Conservation (phyloP, 164 flowering plant genomes). For the Vitis riparia region DNA sequence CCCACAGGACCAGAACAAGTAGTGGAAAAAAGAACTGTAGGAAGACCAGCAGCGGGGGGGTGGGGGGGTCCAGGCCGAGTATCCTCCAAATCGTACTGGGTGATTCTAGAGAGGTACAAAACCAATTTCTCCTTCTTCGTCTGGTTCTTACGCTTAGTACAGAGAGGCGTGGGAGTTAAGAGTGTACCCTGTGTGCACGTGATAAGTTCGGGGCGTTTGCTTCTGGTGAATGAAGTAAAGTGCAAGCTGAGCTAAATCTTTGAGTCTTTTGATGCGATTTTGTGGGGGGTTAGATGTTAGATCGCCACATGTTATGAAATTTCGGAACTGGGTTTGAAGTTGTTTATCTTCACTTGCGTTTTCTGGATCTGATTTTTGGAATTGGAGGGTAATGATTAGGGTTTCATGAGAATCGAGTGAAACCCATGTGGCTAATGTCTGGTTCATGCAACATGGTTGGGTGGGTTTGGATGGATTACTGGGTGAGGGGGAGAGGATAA, state of each 20-base stretch:
- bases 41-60: background rate
- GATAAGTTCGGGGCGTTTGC: background rate
- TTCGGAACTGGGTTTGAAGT: conserved; percentile 5
- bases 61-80: no score
- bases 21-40: no score
- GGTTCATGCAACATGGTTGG: conserved; percentile 16
- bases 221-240: background rate
- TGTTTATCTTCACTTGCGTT: background rate
- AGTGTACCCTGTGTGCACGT: no score
- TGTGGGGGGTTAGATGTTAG: conserved; percentile 6
- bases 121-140: background rate
- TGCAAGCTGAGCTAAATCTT: background rate
- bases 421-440: conserved; percentile 19
- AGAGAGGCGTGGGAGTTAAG: background rate
- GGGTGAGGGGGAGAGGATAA: conserved; percentile 18
- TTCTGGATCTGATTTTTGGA: conserved; percentile 13
- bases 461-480: background rate
- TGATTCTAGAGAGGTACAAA: background rate
- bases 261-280: background rate
- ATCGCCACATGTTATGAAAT: conserved; percentile 5
- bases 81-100: background rate
- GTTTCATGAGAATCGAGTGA: conserved; percentile 27
- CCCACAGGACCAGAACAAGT: background rate
- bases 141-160: background rate
- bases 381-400: conserved; percentile 23